Percentiles rank a stretch among this genome's conserved stretches.
Evolutionary conservation across 139 green algal genomes (phyloP).

Genomic region (Diplosphaera chodatii): DNA sequence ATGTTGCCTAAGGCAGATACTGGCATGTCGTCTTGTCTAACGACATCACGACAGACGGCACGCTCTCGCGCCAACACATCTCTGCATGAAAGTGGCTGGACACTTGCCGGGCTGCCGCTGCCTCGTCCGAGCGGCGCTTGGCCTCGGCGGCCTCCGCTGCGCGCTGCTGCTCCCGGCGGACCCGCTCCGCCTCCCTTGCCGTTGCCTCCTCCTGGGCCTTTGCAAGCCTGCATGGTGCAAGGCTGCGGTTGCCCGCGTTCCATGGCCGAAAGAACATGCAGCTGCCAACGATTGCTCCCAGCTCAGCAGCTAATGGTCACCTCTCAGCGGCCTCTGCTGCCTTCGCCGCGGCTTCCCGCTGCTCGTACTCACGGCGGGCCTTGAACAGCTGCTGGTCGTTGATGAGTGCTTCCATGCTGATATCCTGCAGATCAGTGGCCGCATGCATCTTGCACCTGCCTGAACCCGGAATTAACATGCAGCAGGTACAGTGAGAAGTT

Average conservation of each 20-base stretch:
- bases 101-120: not conserved
- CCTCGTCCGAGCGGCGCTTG: not conserved
- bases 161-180: not conserved
- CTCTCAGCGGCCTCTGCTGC: not conserved
- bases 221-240: not conserved
- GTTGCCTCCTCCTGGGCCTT: not conserved
- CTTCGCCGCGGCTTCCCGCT: not conserved
- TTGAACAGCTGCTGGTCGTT: constrained; percentile 1
- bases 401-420: not conserved
- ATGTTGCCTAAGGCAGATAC: too few species aligned
- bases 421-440: not conserved
- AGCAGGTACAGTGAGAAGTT: too few species aligned
- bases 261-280: too few species aligned
- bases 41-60: too few species aligned
- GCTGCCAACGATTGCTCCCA: too few species aligned
- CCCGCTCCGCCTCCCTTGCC: not conserved
- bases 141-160: not conserved
- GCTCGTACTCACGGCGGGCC: not conserved
- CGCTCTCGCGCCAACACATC: too few species aligned
- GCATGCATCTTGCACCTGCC: not conserved
- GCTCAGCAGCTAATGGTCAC: not conserved
- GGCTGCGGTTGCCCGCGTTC: too few species aligned
- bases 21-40: too few species aligned
- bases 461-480: too few species aligned
- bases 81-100: too few species aligned